A percentile compares a stretch with the other conserved stretches of the same genome.
phyloP scores from a whole-genome alignment of 2,329 filamentous ascomycete genomes.

The Trichoderma sp. region DNA sequence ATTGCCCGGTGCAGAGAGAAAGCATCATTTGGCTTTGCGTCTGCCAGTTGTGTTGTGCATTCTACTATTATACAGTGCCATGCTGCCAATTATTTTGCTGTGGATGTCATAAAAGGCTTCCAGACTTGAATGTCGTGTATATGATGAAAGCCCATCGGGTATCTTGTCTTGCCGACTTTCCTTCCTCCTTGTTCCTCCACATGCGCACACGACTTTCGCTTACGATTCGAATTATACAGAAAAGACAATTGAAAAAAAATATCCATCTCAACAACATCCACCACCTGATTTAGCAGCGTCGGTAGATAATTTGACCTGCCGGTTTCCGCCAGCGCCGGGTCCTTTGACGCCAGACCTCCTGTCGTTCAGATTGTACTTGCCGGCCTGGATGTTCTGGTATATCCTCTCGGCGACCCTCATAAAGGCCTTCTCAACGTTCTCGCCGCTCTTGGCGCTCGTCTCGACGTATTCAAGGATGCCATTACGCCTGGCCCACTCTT shows the following conservation, averaged over 20 bases:
- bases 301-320: slow-evolving; percentile 49
- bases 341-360: slow-evolving; percentile 89
- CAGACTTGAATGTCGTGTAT: not conserved
- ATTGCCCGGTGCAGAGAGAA: not conserved
- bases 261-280: slow-evolving; percentile 50
- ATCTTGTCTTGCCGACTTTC: slow-evolving; percentile 24
- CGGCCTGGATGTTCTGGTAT: slow-evolving; percentile 94
- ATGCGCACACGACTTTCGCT: not conserved
- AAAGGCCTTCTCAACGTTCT: slow-evolving; percentile 91
- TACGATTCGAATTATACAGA: not conserved
- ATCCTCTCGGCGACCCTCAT: slow-evolving; percentile 92
- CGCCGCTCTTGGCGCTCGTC: slow-evolving; percentile 92
- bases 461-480: slow-evolving; percentile 92
- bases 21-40: not conserved
- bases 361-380: slow-evolving; percentile 92
- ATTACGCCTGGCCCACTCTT: slow-evolving; percentile 84
- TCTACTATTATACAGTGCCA: slow-evolving; percentile 26
- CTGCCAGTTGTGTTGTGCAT: slow-evolving; percentile 32
- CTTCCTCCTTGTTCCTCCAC: not conserved
- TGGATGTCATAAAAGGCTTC: not conserved
- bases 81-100: not conserved
- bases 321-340: slow-evolving; percentile 51
- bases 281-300: slow-evolving; percentile 42
- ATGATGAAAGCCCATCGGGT: slow-evolving; percentile 25
- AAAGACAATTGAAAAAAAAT: not conserved